Evolutionary conservation across 179 eudicot genomes (phyloP), one percentile per base, ranked within the genome.

Genomic region (Corrigiola litoralis): DNA sequence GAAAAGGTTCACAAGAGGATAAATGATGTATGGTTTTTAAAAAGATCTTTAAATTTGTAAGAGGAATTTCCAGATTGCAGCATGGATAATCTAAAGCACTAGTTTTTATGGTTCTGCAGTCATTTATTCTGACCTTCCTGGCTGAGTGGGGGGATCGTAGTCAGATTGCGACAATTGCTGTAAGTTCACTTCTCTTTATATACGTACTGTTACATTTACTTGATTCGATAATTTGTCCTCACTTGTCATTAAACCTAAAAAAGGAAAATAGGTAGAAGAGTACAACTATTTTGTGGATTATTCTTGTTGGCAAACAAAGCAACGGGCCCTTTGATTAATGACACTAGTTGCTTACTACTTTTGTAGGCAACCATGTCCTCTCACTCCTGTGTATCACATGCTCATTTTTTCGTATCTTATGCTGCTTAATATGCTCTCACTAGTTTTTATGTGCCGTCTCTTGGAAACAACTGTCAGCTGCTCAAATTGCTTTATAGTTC

Each of bases 101-200:
- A 5, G 23, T 36, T 37, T 65, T 31, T 41, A 27, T 64, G 46
- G 71, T 46, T 66, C 50, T 60, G 87, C 96, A 95, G 97, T 85
- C 99, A 10, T 95, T 95, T 60, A 91, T 95, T 41, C 82, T 95
- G 74, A 95, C 99, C 66, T 95, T 95, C 81, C 79, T 95, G 60
- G 99, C 99, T n/a, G 99, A 95, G 70, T 95, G 99, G 99, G 99
- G 99, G 5, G 99, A 95, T 64, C 97, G 97, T 68, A 95, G 99
- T 76, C 99, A 95, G 82, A 95, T 91, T 48, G 97, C 99, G 23
- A 95, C 97, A 63, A 95, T 95, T 75, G 99, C 99, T 51, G 97
- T 95, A 87, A 88, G 97, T 63, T 81, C 13, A 17, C 72, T 31
- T 75, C 55, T 21, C 20, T 28, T 49, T 51, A 41, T 32, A 9